Evolutionary conservation across 176 grass and related monocot genomes (phyloP), one percentile per base, ranked within the genome.

Genomic region (Aegilops tauschii): DNA sequence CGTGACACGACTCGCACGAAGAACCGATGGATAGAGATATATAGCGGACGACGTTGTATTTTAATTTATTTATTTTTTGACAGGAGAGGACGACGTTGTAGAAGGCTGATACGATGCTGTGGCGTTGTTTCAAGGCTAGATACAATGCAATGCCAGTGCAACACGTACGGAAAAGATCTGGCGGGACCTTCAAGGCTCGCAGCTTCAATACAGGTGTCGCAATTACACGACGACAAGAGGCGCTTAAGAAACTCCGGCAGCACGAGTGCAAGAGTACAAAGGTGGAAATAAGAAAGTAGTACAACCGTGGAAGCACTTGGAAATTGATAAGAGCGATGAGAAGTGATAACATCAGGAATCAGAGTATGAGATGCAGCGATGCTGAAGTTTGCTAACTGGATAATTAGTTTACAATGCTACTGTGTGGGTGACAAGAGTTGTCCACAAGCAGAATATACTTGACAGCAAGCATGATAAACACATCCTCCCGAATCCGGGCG

Each of bases 161-260:
- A 20, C 42, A 21, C 35, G 9, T 76, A 34, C 68, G 21, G 45
- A 49, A 42, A 85, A 20, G 30, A 61, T 39, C 4, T 9, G 45
- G 37, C 83, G 88, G 39, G 20, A 52, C 5, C 50, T 50, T 82
- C 78, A 9, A 86, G 83, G 58, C 4, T 39, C 81, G 39, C 6
- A 62, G 56, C 30, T 65, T 7, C 65, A 62, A 30, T 6, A 74
- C 52, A 62, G 69, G 2, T 42, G 9, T 42, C 2, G 2, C 9
- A 42, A 13, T 6, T 3, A 0, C 27, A 13, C 61, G 23, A 63
- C 34, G 65, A 69, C 75, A 37, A 36, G 87, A 30, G 12, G 17
- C 3, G 54, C 50, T 10, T 87, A 52, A 39, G 64, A 74, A 81
- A 61, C 3, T 28, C 32, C 72, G 76, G 11, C 32, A 4, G 31